Evolutionary conservation across 306 rosid genomes (phyloP).

Genomic region (Glycine soja): DNA sequence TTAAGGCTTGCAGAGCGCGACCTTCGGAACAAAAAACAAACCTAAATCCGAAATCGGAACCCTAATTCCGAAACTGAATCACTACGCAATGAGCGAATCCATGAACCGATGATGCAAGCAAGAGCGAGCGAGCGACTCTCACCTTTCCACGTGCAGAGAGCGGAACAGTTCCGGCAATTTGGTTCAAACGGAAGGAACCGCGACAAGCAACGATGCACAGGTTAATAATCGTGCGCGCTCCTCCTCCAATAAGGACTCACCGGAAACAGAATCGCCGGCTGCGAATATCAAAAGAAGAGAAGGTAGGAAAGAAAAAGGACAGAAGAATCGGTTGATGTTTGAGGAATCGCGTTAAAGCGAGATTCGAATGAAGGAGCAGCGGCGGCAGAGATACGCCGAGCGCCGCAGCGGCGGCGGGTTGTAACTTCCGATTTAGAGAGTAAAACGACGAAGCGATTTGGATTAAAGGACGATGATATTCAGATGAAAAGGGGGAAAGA

Average conservation of each 20-base stretch:
- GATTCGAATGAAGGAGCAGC: constrained; percentile 25
- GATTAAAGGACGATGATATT: constrained; percentile 58
- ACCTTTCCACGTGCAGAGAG: constrained; percentile 54
- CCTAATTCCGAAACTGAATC: constrained; percentile 51
- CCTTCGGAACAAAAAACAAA: constrained; percentile 49
- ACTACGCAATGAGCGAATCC: constrained; percentile 59
- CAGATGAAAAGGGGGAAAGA: constrained; percentile 49
- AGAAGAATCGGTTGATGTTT: constrained; percentile 21
- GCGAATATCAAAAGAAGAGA: background rate
- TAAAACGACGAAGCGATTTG: constrained; percentile 58
- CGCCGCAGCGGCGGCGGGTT: constrained; percentile 34
- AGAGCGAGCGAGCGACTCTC: constrained; percentile 53
- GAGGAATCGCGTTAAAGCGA: constrained; percentile 31
- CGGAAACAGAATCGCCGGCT: constrained; percentile 62
- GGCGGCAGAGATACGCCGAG: constrained; percentile 52
- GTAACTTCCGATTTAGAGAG: constrained; percentile 59
- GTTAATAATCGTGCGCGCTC: constrained; percentile 61
- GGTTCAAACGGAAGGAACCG: constrained; percentile 43
- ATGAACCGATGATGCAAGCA: constrained; percentile 47
- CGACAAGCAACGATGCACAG: constrained; percentile 48
- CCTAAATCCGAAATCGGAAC: constrained; percentile 63
- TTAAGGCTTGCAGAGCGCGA: constrained; percentile 51
- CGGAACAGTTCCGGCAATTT: constrained; percentile 45
- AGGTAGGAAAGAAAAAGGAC: background rate
- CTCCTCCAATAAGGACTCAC: constrained; percentile 53